Evolutionary conservation across 2,329 filamentous ascomycete species (phyloP).

Genomic region (Apiospora kogelbergensis): DNA sequence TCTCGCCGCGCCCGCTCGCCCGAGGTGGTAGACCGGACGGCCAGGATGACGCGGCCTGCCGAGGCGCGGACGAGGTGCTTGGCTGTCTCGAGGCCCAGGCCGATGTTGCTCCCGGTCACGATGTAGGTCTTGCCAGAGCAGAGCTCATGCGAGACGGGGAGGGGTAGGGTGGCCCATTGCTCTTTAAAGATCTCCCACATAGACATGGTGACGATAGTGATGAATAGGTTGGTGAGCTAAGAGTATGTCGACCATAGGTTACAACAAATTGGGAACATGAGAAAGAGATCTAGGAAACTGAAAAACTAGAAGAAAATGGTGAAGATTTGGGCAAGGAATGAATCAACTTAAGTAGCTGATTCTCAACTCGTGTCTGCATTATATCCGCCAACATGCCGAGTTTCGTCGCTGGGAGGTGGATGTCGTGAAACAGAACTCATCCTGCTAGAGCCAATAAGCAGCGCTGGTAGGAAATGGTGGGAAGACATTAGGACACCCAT

Average conservation of each 20-base stretch:
- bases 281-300: background rate
- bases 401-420: background rate
- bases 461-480: background rate
- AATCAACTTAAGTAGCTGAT: background rate
- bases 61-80: constrained; percentile 11
- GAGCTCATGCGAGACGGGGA: background rate
- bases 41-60: constrained; percentile 9
- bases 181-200: background rate
- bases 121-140: constrained; percentile 11
- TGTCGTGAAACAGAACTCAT: background rate
- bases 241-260: background rate
- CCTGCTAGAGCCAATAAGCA: background rate
- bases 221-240: too few species aligned
- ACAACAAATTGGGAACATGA: background rate
- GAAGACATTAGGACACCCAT: background rate
- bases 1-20: constrained; percentile 38
- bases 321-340: background rate
- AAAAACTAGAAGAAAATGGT: background rate
- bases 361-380: background rate
- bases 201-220: background rate
- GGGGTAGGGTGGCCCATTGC: background rate
- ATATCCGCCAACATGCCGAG: background rate
- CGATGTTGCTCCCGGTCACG: constrained; percentile 12
- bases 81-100: constrained; percentile 11
- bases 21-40: constrained; percentile 2